These are phyloP conservation scores for Fusarium staphyleae DNA, from an alignment of 2,329 filamentous ascomycete species.

Conservation along the genomic window DNA sequence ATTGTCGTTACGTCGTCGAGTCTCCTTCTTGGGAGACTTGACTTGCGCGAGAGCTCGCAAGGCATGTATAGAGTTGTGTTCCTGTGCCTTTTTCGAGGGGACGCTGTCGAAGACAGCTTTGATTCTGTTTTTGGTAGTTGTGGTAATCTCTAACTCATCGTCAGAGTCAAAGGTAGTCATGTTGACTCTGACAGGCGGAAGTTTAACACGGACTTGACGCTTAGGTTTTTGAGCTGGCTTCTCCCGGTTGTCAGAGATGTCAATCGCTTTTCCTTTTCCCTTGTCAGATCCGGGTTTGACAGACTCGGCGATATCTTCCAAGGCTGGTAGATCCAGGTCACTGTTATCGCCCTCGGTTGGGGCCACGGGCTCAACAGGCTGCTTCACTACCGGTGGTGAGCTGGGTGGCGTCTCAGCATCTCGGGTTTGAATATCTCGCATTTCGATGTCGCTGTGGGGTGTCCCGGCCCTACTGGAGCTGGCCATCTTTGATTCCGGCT, in stretches of 20 bases:
- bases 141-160: conserved; percentile 71
- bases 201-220: conserved; percentile 59
- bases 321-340: conserved; percentile 38
- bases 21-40: conserved; percentile 65
- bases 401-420: conserved; percentile 73
- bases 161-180: conserved; percentile 54
- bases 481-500: conserved; percentile 47
- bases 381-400: conserved; percentile 61
- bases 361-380: conserved; percentile 27
- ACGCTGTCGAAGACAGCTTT: conserved; percentile 74
- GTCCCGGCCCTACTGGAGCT: conserved; percentile 65
- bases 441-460: conserved; percentile 61
- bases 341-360: conserved; percentile 17
- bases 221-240: conserved; percentile 46
- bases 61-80: conserved; percentile 68
- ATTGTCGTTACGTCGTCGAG: conserved; percentile 53
- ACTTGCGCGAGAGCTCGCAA: conserved; percentile 79
- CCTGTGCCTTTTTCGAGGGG: conserved; percentile 67
- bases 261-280: conserved; percentile 64
- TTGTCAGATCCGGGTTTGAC: conserved; percentile 56
- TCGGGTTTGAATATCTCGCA: conserved; percentile 56
- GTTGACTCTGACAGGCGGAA: conserved; percentile 53
- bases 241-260: conserved; percentile 18
- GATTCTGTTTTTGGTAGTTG: conserved; percentile 58
- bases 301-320: conserved; percentile 47